These are phyloP conservation scores for Eutrema japonicum DNA, from an alignment of 345 rosid genomes.

Conservation along the genomic window DNA sequence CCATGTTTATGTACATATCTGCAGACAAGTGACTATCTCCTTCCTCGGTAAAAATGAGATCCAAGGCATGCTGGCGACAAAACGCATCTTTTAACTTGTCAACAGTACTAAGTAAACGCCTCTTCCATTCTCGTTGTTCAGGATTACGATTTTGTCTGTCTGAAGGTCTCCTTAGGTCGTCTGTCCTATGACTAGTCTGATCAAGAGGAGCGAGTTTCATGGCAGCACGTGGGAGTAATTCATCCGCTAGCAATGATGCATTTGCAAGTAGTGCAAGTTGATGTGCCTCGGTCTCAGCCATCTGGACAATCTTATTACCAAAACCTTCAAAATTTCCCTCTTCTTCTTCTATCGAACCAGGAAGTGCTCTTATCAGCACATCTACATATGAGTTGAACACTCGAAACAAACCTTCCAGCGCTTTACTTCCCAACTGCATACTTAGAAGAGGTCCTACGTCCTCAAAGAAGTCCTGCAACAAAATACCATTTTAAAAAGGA, in stretches of 20 bases:
- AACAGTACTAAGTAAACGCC: slow-evolving; percentile 79
- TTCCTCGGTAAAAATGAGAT: slow-evolving; percentile 96
- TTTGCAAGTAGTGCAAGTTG: slow-evolving; percentile 97
- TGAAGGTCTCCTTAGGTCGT: slow-evolving; percentile 62
- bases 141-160: slow-evolving; percentile 98
- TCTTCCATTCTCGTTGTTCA: slow-evolving; percentile 99
- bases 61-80: slow-evolving; percentile 97
- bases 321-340: slow-evolving; percentile 81
- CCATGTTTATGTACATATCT: slow-evolving; percentile 88
- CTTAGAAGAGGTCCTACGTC: slow-evolving; percentile 97
- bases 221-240: slow-evolving; percentile 97
- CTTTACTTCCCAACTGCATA: slow-evolving; percentile 97
- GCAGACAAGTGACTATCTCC: slow-evolving; percentile 94
- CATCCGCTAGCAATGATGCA: slow-evolving; percentile 96
- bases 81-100: slow-evolving; percentile 90
- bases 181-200: slow-evolving; percentile 68
- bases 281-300: slow-evolving; percentile 95
- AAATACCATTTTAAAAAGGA: slow-evolving; percentile 6
- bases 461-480: slow-evolving; percentile 90
- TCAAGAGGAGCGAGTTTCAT: slow-evolving; percentile 79
- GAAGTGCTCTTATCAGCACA: slow-evolving; percentile 90
- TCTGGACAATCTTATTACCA: slow-evolving; percentile 78
- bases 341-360: slow-evolving; percentile 96
- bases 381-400: slow-evolving; percentile 88
- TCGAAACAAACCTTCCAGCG: slow-evolving; percentile 90